Evolutionary conservation across 2,329 filamentous ascomycete genomes (phyloP).

Genomic region (Albifimbria verrucaria): DNA sequence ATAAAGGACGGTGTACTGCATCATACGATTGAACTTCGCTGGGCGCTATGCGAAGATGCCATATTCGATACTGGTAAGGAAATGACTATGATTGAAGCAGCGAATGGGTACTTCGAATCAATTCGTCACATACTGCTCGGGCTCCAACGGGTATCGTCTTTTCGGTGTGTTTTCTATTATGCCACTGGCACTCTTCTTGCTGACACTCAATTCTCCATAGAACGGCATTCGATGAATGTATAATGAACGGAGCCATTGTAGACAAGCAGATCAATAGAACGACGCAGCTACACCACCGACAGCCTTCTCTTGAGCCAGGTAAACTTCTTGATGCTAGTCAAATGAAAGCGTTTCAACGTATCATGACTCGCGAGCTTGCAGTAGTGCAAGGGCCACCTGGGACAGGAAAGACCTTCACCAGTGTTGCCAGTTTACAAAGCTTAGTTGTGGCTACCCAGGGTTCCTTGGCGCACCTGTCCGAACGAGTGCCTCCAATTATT

Average conservation of each 20-base stretch:
- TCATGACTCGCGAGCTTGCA: constrained; percentile 68
- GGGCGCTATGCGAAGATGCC: constrained; percentile 56
- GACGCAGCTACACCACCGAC: background rate
- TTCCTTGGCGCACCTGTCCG: constrained; percentile 35
- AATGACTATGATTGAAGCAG: constrained; percentile 76
- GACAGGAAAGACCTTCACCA: constrained; percentile 76
- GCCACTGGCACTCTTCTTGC: background rate
- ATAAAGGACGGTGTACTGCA: constrained; percentile 15
- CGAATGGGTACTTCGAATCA: constrained; percentile 73
- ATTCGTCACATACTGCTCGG: constrained; percentile 69
- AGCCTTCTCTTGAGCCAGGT: background rate
- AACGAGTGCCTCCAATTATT: constrained; percentile 55
- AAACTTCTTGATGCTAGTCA: constrained; percentile 68
- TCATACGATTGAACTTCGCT: constrained; percentile 69
- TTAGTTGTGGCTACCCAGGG: constrained; percentile 53
- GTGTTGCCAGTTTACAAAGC: constrained; percentile 60
- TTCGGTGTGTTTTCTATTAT: background rate
- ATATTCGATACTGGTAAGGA: constrained; percentile 65
- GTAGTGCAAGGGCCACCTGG: constrained; percentile 81
- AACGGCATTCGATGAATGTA: constrained; percentile 61
- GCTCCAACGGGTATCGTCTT: constrained; percentile 55
- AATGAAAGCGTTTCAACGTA: constrained; percentile 61
- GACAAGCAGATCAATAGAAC: constrained; percentile 19
- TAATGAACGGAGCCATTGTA: constrained; percentile 44
- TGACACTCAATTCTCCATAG: constrained; percentile 19